Conservation (phyloP, 306 rosid species). For the Dalbergia oliveri region DNA sequence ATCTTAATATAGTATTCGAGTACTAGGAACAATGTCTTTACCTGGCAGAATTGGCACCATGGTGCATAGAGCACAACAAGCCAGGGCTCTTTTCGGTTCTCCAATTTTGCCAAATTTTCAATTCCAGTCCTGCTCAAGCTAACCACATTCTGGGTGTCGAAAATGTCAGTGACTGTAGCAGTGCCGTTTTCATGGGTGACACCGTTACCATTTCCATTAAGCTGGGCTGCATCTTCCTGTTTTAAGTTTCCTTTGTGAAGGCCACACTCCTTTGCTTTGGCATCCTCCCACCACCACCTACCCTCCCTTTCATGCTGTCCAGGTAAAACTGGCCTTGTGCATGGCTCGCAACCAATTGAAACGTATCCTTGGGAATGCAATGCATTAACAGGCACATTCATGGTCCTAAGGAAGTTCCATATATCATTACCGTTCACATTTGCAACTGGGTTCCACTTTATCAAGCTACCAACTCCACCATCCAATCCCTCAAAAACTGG, state of each 20-base stretch:
- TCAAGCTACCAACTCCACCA: constrained; percentile 88
- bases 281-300: constrained; percentile 99
- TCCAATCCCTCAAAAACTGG: constrained; percentile 93
- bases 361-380: constrained; percentile 87
- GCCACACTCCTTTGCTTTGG: constrained; percentile 98
- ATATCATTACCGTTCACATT: constrained; percentile 75
- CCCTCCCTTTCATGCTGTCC: constrained; percentile 99
- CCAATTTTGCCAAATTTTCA: constrained; percentile 78
- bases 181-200: constrained; percentile 52
- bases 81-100: constrained; percentile 84
- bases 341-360: constrained; percentile 98
- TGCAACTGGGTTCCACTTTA: constrained; percentile 98
- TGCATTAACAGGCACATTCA: constrained; percentile 90
- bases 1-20: background rate
- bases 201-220: constrained; percentile 65
- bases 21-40: constrained; percentile 33
- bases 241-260: constrained; percentile 95
- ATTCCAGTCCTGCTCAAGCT: constrained; percentile 79
- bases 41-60: constrained; percentile 98
- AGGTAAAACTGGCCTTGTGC: constrained; percentile 96
- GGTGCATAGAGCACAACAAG: constrained; percentile 96
- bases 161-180: constrained; percentile 65
- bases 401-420: constrained; percentile 90
- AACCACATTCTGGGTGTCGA: constrained; percentile 68
- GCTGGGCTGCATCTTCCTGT: constrained; percentile 59